These are phyloP conservation scores for Colletotrichum cuscutae DNA, from an alignment of 2,329 filamentous ascomycete genomes.

Conservation along the genomic window DNA sequence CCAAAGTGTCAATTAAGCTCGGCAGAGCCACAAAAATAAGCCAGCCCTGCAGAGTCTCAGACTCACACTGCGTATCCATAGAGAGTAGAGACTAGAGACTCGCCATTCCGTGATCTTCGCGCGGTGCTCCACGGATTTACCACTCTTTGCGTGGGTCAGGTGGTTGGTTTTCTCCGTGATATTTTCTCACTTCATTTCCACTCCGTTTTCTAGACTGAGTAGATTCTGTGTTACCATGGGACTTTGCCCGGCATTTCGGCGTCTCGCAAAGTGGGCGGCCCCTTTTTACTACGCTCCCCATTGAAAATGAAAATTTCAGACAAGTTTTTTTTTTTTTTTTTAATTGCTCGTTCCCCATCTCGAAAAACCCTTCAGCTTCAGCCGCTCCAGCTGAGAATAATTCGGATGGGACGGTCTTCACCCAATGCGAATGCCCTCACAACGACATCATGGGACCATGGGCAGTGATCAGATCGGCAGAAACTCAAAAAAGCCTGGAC, in stretches of 20 bases:
- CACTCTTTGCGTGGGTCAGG: constrained; percentile 1
- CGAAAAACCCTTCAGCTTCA: not conserved
- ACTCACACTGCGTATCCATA: no score
- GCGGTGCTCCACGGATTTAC: not conserved
- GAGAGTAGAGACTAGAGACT: no score
- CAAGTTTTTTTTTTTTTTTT: not conserved
- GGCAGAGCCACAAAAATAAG: not conserved
- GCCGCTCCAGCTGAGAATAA: not conserved
- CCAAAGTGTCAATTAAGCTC: not conserved
- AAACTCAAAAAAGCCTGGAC: constrained; percentile 2
- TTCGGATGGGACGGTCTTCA: not conserved
- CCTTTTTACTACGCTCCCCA: not conserved
- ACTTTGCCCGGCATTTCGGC: constrained; percentile 29
- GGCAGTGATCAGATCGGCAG: constrained; percentile 15
- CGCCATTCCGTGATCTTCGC: not conserved
- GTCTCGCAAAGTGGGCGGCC: constrained; percentile 22
- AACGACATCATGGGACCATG: not conserved
- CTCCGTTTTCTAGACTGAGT: not conserved
- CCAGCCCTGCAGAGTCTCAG: not conserved
- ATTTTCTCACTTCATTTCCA: not conserved
- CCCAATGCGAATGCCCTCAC: constrained; percentile 3
- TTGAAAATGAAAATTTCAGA: not conserved
- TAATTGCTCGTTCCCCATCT: not conserved
- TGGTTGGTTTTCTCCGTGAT: not conserved
- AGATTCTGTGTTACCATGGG: not conserved